Evolutionary conservation across 2,329 filamentous ascomycete species (phyloP).

Genomic region (Sodiomyces alkalinus): DNA sequence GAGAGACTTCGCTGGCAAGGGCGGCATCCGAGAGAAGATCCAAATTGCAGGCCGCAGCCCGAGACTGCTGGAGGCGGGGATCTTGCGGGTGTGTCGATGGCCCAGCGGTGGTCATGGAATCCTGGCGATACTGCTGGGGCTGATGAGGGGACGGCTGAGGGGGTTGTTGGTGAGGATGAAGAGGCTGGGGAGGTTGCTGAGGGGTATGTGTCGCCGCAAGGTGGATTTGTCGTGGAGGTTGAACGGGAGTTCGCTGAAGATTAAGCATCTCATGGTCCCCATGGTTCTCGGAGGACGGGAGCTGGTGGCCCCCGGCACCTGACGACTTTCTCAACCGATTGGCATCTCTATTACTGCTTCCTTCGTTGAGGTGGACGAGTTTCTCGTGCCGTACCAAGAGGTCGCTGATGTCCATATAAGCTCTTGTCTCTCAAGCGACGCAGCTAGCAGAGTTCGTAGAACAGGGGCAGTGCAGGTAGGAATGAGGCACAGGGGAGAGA

Average conservation of each 20-base stretch:
- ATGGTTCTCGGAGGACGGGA: conserved; percentile 31
- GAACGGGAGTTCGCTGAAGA: conserved; percentile 19
- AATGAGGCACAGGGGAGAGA: no score
- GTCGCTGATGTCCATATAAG: conserved; percentile 51
- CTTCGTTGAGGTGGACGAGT: conserved; percentile 47
- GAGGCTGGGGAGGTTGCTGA: conserved; percentile 12
- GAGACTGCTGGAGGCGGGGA: conserved; percentile 22
- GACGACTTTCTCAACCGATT: conserved; percentile 32
- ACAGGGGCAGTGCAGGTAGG: no score
- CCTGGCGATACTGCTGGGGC: conserved; percentile 21
- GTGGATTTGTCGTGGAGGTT: conserved; percentile 12
- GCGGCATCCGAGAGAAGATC: conserved; percentile 46
- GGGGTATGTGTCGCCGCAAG: no score
- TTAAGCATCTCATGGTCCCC: conserved; percentile 30
- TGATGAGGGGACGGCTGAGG: no score
- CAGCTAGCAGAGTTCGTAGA: not conserved
- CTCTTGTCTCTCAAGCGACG: conserved; percentile 15
- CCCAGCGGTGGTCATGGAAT: conserved; percentile 20
- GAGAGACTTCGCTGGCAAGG: conserved; percentile 37
- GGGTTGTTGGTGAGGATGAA: conserved; percentile 15
- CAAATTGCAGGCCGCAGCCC: conserved; percentile 37
- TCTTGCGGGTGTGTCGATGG: conserved; percentile 28
- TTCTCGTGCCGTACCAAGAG: conserved; percentile 49
- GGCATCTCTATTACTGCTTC: conserved; percentile 31
- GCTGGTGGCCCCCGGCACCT: conserved; percentile 23